phyloP scores from a whole-genome alignment of 352 stramenopile species.

The Phytopythium boreale region DNA sequence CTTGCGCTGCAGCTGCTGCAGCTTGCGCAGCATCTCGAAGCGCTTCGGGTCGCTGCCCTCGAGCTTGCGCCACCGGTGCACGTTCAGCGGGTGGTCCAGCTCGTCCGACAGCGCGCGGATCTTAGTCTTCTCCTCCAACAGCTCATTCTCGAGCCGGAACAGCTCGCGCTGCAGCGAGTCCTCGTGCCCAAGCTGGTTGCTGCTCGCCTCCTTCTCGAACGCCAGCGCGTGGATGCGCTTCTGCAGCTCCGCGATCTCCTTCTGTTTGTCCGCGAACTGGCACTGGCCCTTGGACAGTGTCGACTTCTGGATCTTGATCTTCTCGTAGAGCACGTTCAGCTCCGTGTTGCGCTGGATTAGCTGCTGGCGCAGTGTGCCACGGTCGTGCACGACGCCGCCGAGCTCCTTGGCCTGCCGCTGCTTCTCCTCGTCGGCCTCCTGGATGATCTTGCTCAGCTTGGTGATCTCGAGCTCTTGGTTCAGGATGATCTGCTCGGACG shows the following conservation, averaged over 20 bases:
- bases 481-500: slow-evolving; percentile 84
- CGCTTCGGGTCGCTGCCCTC: slow-evolving; percentile 86
- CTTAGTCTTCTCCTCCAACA: slow-evolving; percentile 84
- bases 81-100: slow-evolving; percentile 89
- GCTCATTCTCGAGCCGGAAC: slow-evolving; percentile 63
- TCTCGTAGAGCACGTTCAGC: slow-evolving; percentile 86
- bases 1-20: slow-evolving; percentile 84
- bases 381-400: slow-evolving; percentile 79
- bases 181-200: slow-evolving; percentile 60
- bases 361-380: slow-evolving; percentile 81
- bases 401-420: slow-evolving; percentile 87
- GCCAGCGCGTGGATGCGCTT: slow-evolving; percentile 54
- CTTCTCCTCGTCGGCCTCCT: slow-evolving; percentile 89
- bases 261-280: slow-evolving; percentile 68
- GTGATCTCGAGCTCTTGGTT: slow-evolving; percentile 84
- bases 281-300: slow-evolving; percentile 74
- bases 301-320: slow-evolving; percentile 91
- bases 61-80: slow-evolving; percentile 90
- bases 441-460: slow-evolving; percentile 87
- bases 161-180: slow-evolving; percentile 57
- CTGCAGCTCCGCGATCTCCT: slow-evolving; percentile 53
- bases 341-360: slow-evolving; percentile 88
- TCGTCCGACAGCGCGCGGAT: slow-evolving; percentile 88
- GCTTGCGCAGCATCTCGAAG: slow-evolving; percentile 86
- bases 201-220: slow-evolving; percentile 59